Evolutionary conservation across 768 basidiomycete species (phyloP).

Genomic region (Gymnopilus junonius): DNA sequence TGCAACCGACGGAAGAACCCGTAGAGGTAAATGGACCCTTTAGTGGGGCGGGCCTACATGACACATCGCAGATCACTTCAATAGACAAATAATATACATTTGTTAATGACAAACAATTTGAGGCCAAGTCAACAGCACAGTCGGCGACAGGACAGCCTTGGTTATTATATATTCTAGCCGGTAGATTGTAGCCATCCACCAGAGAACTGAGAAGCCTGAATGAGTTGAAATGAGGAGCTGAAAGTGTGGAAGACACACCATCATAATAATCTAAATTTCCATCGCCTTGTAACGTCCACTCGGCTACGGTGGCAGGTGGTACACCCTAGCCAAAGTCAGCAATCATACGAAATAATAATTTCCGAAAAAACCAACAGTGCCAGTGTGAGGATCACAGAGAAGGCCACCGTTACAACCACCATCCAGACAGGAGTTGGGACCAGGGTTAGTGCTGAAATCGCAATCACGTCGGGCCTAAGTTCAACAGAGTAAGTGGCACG

Average conservation of each 20-base stretch:
- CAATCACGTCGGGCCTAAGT: slow-evolving; percentile 66
- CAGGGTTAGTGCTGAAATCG: slow-evolving; percentile 55
- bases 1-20: slow-evolving; percentile 65
- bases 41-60: slow-evolving; percentile 52
- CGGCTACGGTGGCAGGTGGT: slow-evolving; percentile 73
- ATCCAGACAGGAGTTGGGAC: slow-evolving; percentile 62
- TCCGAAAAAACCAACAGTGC: slow-evolving; percentile 41
- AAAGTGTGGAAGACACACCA: slow-evolving; percentile 36
- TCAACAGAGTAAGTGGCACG: not conserved
- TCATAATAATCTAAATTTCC: slow-evolving; percentile 61
- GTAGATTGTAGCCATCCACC: slow-evolving; percentile 70
- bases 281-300: slow-evolving; percentile 59
- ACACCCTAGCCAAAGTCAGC: slow-evolving; percentile 42
- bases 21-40: slow-evolving; percentile 55
- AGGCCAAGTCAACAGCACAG: slow-evolving; percentile 65
- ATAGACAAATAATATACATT: not conserved
- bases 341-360: not conserved
- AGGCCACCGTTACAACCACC: slow-evolving; percentile 78
- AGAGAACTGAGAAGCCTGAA: slow-evolving; percentile 51
- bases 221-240: not conserved
- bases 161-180: slow-evolving; percentile 59
- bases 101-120: slow-evolving; percentile 35
- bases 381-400: slow-evolving; percentile 53
- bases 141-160: slow-evolving; percentile 56
- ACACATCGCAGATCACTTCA: slow-evolving; percentile 5